Conservation (phyloP, 1,284 basidiomycete species). For the Cutaneotrichosporon cutaneum region DNA sequence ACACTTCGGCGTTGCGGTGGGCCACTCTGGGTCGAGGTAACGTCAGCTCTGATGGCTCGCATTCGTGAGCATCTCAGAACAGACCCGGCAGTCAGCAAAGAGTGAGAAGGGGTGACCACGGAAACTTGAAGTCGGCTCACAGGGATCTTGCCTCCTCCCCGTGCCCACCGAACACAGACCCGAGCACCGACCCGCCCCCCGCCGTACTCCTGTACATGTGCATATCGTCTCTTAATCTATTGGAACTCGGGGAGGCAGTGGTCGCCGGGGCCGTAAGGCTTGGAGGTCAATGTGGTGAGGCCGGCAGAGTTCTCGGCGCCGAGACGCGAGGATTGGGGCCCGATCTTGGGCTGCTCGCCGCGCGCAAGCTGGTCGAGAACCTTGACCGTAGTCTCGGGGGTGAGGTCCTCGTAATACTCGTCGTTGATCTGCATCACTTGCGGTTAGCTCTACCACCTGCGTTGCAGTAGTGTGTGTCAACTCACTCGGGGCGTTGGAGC, state of each 20-base stretch:
- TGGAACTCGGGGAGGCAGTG: constrained; percentile 83
- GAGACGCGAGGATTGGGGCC: constrained; percentile 81
- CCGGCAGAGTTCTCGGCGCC: constrained; percentile 89
- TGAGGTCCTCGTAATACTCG: constrained; percentile 98
- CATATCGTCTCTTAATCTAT: constrained; percentile 53
- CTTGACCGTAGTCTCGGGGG: constrained; percentile 83
- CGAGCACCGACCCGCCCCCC: no score
- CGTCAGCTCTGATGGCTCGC: not conserved
- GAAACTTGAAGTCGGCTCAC: not conserved
- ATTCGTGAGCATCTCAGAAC: not conserved
- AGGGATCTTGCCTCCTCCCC: not conserved
- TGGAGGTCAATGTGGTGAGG: constrained; percentile 75
- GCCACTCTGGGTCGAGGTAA: no score
- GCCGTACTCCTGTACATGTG: constrained; percentile 10
- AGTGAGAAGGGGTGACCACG: not conserved
- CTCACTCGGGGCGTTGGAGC: constrained; percentile 90
- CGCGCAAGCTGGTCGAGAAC: constrained; percentile 80
- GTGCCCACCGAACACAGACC: no score
- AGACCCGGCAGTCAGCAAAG: not conserved
- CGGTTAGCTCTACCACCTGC: no score
- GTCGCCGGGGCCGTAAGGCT: constrained; percentile 95
- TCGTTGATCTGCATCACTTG: constrained; percentile 88
- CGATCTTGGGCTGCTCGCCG: constrained; percentile 84
- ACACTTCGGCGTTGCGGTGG: not conserved
- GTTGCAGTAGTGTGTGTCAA: no score